phyloP scores from a whole-genome alignment of 2,329 filamentous ascomycete genomes.

The Lecanoromycetidae sp. region DNA sequence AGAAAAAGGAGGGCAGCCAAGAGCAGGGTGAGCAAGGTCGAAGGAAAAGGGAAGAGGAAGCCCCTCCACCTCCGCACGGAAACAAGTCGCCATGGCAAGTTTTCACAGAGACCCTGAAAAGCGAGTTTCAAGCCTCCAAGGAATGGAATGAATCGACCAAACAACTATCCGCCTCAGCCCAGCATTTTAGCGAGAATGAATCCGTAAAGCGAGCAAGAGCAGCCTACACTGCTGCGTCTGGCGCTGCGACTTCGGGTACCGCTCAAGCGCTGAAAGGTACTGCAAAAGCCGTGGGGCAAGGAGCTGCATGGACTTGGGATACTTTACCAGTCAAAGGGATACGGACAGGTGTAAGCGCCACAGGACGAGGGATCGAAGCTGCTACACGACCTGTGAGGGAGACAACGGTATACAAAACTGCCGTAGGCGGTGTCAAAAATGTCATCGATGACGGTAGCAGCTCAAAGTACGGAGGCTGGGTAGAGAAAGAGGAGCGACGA shows the following conservation, averaged over 20 bases:
- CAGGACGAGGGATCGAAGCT: conserved; percentile 79
- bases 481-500: conserved; percentile 87
- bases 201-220: conserved; percentile 73
- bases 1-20: conserved; percentile 26
- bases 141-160: conserved; percentile 99
- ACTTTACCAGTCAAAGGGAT: conserved; percentile 86
- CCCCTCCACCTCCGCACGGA: conserved; percentile 88
- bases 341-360: conserved; percentile 71
- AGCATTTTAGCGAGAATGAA: conserved; percentile 88
- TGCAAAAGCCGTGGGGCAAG: conserved; percentile 74
- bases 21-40: conserved; percentile 31
- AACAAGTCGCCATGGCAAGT: conserved; percentile 99
- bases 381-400: conserved; percentile 88
- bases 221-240: conserved; percentile 77
- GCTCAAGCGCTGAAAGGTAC: conserved; percentile 73
- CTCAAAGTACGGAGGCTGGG: conserved; percentile 89
- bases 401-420: conserved; percentile 79
- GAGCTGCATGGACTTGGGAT: conserved; percentile 95
- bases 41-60: conserved; percentile 51
- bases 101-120: conserved; percentile 90
- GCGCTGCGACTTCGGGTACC: conserved; percentile 66
- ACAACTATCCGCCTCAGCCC: conserved; percentile 74
- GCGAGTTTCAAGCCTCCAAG: conserved; percentile 90
- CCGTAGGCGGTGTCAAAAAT: conserved; percentile 61
- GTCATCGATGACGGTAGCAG: conserved; percentile 96